These are phyloP conservation scores for Scedosporium dehoogii DNA, from an alignment of 2,329 filamentous ascomycete species.

Conservation along the genomic window DNA sequence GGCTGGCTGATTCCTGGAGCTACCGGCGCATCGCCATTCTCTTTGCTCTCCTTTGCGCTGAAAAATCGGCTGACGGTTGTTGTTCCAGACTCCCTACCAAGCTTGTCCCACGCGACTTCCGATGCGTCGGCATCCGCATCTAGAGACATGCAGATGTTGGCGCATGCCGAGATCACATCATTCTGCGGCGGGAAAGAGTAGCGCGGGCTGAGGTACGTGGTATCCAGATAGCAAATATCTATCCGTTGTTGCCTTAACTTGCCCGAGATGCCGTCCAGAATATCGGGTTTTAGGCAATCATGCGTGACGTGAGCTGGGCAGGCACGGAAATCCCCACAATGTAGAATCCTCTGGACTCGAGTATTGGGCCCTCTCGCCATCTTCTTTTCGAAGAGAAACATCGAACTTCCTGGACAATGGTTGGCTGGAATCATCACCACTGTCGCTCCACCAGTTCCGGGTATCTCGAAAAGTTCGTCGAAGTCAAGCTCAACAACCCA, in stretches of 20 bases:
- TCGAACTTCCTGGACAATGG: conserved; percentile 87
- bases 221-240: conserved; percentile 93
- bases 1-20: conserved; percentile 12
- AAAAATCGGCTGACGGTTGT: conserved; percentile 45
- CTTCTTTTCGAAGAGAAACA: conserved; percentile 84
- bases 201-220: conserved; percentile 90
- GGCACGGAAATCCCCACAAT: conserved; percentile 93
- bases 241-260: conserved; percentile 74
- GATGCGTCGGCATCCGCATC: conserved; percentile 50
- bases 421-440: conserved; percentile 97
- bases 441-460: conserved; percentile 68
- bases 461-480: conserved; percentile 68
- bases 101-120: conserved; percentile 35
- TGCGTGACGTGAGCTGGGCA: conserved; percentile 78
- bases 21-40: conserved; percentile 16
- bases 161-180: conserved; percentile 79
- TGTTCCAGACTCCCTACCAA: conserved; percentile 17
- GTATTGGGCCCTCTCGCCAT: conserved; percentile 49
- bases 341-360: conserved; percentile 69
- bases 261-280: conserved; percentile 59
- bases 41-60: conserved; percentile 18
- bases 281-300: conserved; percentile 67
- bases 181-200: conserved; percentile 89
- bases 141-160: conserved; percentile 74
- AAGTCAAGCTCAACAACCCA: conserved; percentile 83